Evolutionary conservation across 352 stramenopile species (phyloP).

Genomic region (Globisporangium polare): DNA sequence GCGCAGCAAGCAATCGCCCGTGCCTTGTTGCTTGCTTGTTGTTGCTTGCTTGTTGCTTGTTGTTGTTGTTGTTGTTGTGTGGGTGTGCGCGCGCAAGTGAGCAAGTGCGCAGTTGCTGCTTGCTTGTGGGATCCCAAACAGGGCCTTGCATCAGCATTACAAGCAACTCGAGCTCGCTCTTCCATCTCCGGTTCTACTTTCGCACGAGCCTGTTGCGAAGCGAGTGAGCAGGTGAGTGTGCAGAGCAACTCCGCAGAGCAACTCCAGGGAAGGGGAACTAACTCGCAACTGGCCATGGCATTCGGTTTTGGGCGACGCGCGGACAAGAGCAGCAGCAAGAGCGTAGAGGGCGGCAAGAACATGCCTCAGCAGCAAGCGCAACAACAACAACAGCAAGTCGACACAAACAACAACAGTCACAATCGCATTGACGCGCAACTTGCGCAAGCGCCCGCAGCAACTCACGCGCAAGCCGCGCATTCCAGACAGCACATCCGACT

Average conservation of each 20-base stretch:
- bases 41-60: no score
- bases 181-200: no score
- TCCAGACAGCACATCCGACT: conserved; percentile 9
- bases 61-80: no score
- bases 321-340: conserved; percentile 9
- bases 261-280: background rate
- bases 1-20: no score
- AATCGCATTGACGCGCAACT: background rate
- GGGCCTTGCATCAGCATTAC: no score
- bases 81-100: no score
- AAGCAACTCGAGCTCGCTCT: no score
- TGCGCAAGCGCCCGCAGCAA: background rate
- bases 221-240: background rate
- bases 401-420: conserved; percentile 1
- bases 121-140: no score
- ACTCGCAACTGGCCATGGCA: conserved; percentile 2
- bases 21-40: no score
- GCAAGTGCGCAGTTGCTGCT: no score
- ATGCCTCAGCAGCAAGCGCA: background rate
- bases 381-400: conserved; percentile 3
- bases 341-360: background rate
- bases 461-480: background rate
- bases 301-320: conserved; percentile 14
- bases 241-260: background rate
- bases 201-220: no score